Percentiles rank a stretch among this genome's conserved stretches.
Evolutionary conservation across 2,329 filamentous ascomycete species (phyloP).

Genomic region (Talaromyces sp.): DNA sequence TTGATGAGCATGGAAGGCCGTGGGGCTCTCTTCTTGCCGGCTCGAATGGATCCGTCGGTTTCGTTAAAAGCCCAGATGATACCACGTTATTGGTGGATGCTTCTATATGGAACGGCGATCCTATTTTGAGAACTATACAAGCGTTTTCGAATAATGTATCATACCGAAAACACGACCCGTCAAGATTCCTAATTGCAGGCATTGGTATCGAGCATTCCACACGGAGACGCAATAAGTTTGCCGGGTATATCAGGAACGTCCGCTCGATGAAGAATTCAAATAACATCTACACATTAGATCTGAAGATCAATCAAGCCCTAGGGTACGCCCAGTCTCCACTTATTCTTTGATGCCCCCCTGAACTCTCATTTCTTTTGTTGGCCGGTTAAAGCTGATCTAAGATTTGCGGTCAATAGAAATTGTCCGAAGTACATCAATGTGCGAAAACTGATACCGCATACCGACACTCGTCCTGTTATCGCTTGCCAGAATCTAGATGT

Average conservation of each 20-base stretch:
- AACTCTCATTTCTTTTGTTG: neutral
- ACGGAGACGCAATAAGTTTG: conserved; percentile 18
- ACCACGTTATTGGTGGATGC: neutral
- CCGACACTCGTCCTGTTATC: neutral
- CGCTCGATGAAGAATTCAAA: neutral
- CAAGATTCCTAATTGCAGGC: conserved; percentile 15
- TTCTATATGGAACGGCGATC: neutral
- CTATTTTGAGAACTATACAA: neutral
- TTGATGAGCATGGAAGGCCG: conserved; percentile 15
- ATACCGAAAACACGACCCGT: neutral
- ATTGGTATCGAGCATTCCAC: conserved; percentile 18
- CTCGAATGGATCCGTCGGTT: conserved; percentile 13
- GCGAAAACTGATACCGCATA: neutral
- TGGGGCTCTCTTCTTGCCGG: conserved; percentile 18
- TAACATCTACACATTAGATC: neutral
- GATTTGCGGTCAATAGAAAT: neutral
- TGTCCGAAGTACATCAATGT: neutral
- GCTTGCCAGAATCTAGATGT: neutral
- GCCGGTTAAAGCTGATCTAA: neutral
- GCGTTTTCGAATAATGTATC: neutral
- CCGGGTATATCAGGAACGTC: conserved; percentile 10
- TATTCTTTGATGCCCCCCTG: neutral
- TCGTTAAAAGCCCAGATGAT: conserved; percentile 10
- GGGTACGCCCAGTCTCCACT: neutral
- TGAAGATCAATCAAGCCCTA: neutral